Percentiles rank a stretch among this genome's conserved stretches.
phyloP scores from a whole-genome alignment of 2,329 filamentous ascomycete species.

The Coleophoma eucalyptorum region DNA sequence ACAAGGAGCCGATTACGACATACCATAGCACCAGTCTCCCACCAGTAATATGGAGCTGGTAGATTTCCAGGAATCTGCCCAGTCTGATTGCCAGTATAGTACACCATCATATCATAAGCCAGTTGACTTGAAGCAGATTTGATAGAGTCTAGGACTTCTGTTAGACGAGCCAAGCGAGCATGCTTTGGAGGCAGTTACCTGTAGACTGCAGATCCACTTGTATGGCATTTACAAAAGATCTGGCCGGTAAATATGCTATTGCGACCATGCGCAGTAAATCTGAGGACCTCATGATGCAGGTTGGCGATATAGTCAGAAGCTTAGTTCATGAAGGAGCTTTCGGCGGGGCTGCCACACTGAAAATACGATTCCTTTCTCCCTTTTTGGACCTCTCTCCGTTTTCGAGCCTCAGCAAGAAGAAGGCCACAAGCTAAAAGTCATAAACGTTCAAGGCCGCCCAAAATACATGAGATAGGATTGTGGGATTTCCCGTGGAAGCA shows the following conservation, averaged over 20 bases:
- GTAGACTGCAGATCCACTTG: constrained; percentile 19
- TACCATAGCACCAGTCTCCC: constrained; percentile 64
- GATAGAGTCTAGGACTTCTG: constrained; percentile 4
- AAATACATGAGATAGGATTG: too few relatives aligned
- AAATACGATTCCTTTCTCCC: too few relatives aligned
- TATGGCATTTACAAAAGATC: constrained; percentile 14
- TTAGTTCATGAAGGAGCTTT: background rate
- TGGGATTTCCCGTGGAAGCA: too few relatives aligned
- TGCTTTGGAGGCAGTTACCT: constrained; percentile 6
- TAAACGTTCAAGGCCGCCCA: too few relatives aligned
- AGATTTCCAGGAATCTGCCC: constrained; percentile 47
- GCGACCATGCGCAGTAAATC: constrained; percentile 3
- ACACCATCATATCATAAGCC: constrained; percentile 45
- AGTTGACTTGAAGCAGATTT: constrained; percentile 22
- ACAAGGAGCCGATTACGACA: too few relatives aligned
- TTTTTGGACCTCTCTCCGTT: too few relatives aligned
- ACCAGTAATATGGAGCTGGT: constrained; percentile 52
- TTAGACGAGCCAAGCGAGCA: background rate
- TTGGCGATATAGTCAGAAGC: background rate
- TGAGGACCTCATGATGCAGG: constrained; percentile 10
- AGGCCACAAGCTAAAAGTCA: too few relatives aligned
- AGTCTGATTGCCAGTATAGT: constrained; percentile 47
- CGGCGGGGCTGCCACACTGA: too few relatives aligned
- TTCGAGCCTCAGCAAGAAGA: too few relatives aligned
- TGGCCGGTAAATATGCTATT: constrained; percentile 6